A percentile compares a stretch with the other conserved stretches of the same genome.
Conservation (phyloP, 2,329 filamentous ascomycete genomes). For the Penicillium sp. region DNA sequence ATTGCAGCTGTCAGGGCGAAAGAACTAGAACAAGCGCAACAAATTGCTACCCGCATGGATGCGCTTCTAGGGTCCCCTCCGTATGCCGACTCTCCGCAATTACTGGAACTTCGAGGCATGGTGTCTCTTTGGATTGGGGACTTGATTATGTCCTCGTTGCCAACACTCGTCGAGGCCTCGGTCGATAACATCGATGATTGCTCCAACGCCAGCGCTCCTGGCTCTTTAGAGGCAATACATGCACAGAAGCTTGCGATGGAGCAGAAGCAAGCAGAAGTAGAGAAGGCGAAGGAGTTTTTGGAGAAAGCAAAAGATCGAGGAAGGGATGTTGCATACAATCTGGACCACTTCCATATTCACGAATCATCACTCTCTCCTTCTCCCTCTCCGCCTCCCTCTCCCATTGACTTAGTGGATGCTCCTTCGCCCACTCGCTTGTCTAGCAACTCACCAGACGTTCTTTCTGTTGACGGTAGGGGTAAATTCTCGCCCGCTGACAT, state of each 20-base stretch:
- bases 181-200: constrained; percentile 15
- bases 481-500: neutral
- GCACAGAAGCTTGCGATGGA: constrained; percentile 36
- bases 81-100: constrained; percentile 64
- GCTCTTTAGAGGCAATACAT: constrained; percentile 31
- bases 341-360: constrained; percentile 32
- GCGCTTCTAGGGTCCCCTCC: constrained; percentile 66
- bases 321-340: constrained; percentile 28
- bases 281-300: constrained; percentile 35
- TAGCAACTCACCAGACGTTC: too few relatives aligned
- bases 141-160: constrained; percentile 46
- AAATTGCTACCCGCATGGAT: constrained; percentile 69
- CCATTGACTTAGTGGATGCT: too few relatives aligned
- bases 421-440: too few relatives aligned
- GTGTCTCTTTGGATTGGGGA: constrained; percentile 73
- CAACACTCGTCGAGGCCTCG: constrained; percentile 13
- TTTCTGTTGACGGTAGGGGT: too few relatives aligned
- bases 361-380: constrained; percentile 11
- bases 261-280: constrained; percentile 29
- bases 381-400: neutral
- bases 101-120: constrained; percentile 72
- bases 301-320: constrained; percentile 34
- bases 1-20: constrained; percentile 42
- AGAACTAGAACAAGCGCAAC: constrained; percentile 59
- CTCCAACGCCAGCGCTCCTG: constrained; percentile 21